Evolutionary conservation across 768 basidiomycete genomes (phyloP), one percentile per base, ranked within the genome.

Genomic region (Rhizopogon roseolus): DNA sequence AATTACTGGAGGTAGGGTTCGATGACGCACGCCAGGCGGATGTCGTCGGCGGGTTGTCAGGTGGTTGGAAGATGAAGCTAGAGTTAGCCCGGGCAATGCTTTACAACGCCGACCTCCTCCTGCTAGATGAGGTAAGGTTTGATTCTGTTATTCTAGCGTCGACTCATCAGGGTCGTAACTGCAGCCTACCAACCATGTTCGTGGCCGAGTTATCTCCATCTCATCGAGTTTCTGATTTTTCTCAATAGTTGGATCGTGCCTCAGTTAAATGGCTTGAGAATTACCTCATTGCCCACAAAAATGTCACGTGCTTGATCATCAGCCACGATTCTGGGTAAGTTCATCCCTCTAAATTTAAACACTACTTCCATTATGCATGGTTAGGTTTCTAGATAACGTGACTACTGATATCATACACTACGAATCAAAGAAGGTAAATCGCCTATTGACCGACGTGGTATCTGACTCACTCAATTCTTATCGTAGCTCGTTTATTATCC

Each of bases 1-100:
- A 93, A 66, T 81, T 98, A 6, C 58, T 78, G 10, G 92, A 90
- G 63, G 94, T 98, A 50, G 96, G 96, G 49, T 98, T 98, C 66
- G 88, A 93, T 64, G 90, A 90, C 60, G 79, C 75, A 44, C 81
- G 91, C 54, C 95, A 98, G 73, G 73, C 80, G 39, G 90, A 96
- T 62, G 74, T 81, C 49, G 94, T 98, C 56, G 93, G 89, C 45
- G 87, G 90, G 40, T 76, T 98, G 56, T 97, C 94, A 13, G 96
- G 96, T 63, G 95, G 96, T 41, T 98, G 95, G 95, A 98, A 98
- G 76, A 98, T 98, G 95, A 97, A 97, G 71, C 81, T 98, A 50
- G 95, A 98, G 68, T 80, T 98, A 39, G 93, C 93, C 7, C 78
- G 95, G 60, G 96, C 95, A 11, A 98, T 98, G 93, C 75, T 98